Conservation (phyloP, 2,329 filamentous ascomycete genomes). For the Seiridium unicorne region DNA sequence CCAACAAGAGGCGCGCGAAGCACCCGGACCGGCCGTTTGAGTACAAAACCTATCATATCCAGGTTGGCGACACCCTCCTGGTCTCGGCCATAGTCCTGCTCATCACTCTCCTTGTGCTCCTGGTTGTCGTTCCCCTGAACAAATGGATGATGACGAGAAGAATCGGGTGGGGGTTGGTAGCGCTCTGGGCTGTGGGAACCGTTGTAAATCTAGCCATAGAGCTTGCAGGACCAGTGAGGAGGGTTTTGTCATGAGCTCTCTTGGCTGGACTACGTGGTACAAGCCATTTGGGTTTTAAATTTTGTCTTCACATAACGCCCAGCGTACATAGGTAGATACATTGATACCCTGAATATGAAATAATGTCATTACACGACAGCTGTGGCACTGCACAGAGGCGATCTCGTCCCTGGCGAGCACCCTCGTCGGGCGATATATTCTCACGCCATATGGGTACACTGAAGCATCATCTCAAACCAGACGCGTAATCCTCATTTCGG, state of each 20-base stretch:
- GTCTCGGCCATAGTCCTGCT: conserved; percentile 84
- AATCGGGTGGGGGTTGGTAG: conserved; percentile 80
- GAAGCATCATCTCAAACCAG: not conserved
- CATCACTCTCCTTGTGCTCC: conserved; percentile 72
- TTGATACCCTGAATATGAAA: not conserved
- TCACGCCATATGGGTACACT: not conserved
- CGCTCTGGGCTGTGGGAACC: conserved; percentile 79
- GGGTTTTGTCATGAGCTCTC: not conserved
- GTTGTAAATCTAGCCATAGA: conserved; percentile 80
- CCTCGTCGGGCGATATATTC: not conserved
- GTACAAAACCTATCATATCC: conserved; percentile 78
- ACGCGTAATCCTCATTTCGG: not conserved
- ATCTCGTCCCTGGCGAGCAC: not conserved
- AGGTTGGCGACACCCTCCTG: conserved; percentile 80
- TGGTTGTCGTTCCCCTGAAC: conserved; percentile 81
- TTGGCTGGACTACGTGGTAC: not conserved
- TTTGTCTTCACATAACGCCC: too few species aligned
- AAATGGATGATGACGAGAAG: conserved; percentile 80
- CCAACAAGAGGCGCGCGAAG: conserved; percentile 62
- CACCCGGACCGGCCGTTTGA: conserved; percentile 63
- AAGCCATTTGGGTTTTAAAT: not conserved
- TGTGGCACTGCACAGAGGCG: not conserved
- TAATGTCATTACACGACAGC: not conserved
- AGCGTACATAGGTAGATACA: too few species aligned
- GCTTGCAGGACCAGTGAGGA: conserved; percentile 46